Evolutionary conservation across 2,329 filamentous ascomycete species (phyloP), one percentile per base, ranked within the genome.

Genomic region (Helotiales sp.): DNA sequence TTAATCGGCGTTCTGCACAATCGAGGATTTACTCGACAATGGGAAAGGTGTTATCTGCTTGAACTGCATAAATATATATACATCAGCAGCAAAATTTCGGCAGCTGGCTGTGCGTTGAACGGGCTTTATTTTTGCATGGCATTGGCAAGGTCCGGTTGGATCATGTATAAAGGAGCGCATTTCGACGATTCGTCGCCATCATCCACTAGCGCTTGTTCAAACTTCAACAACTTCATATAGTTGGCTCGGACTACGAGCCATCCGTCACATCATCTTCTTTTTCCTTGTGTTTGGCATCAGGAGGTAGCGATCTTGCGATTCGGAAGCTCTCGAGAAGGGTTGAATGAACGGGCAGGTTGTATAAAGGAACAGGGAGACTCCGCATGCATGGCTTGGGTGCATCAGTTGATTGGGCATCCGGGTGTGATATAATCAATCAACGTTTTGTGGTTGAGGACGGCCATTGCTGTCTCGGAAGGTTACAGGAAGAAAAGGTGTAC

Each of bases 41-140:
- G 61, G 61, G 64, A 61, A 55, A 55, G 67, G 68, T 71, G 63
- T 69, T 69, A 66, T 66, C 48, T 69, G 64, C 48, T 67, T 58
- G 62, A 61, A 55, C 58, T 62, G 59, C 63, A 66, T 65, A 53
- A 54, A 44, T 55, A 57, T 48, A n/a, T n/a, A n/a, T 55, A 56
- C 54, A 54, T 54, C 48, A 34, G 53, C 57, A 42, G 51, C 55
- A 48, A 51, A 42, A 44, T 7, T 54, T 58, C 61, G 50, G 60
- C 62, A 63, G 62, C 62, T 63, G 64, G 59, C 62, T 62, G 60
- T 66, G 63, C 60, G 59, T 64, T 59, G 64, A 63, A 62, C 24
- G 47, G 58, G 48, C 49, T 58, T 27, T 47, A 51, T 58, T 49
- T 54, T 58, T 55, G 63, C 60, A 64, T 63, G 50, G 52, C 22